phyloP scores from a whole-genome alignment of 1,139 yeast species.

The Saccharomyces hybrid region DNA sequence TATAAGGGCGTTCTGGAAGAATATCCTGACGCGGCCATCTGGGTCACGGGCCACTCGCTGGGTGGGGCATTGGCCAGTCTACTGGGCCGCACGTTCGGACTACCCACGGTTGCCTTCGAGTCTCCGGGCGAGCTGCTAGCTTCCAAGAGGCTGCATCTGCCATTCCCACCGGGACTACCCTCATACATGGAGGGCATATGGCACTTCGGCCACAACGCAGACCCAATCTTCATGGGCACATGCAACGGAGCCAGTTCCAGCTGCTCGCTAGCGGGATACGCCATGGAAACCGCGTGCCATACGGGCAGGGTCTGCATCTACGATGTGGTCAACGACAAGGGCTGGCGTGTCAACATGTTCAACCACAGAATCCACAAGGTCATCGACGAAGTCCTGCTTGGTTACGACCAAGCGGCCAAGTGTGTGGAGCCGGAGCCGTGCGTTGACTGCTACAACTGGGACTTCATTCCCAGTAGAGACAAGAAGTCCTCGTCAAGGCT shows the following conservation, averaged over 20 bases:
- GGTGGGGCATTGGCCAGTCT: conserved; percentile 86
- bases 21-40: conserved; percentile 68
- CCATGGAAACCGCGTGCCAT: conserved; percentile 95
- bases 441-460: conserved; percentile 89
- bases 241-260: conserved; percentile 92
- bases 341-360: conserved; percentile 87
- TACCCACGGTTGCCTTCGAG: conserved; percentile 85
- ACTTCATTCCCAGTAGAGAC: conserved; percentile 36
- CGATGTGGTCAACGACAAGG: conserved; percentile 81
- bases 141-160: conserved; percentile 74
- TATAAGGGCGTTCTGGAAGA: conserved; percentile 60
- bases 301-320: conserved; percentile 83
- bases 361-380: conserved; percentile 91
- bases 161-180: conserved; percentile 89
- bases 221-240: conserved; percentile 94
- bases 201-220: conserved; percentile 97
- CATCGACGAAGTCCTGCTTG: conserved; percentile 68
- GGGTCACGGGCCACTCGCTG: conserved; percentile 94
- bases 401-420: conserved; percentile 68
- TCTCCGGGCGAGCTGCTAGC: conserved; percentile 93
- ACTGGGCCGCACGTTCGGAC: conserved; percentile 81
- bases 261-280: conserved; percentile 90
- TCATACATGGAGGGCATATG: conserved; percentile 72
- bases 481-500: conserved; percentile 38
- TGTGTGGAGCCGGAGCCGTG: conserved; percentile 75